A percentile compares a stretch with the other conserved stretches of the same genome.
Conservation (phyloP, 2,329 filamentous ascomycete genomes). For the Hymenoscyphus fructigenus region DNA sequence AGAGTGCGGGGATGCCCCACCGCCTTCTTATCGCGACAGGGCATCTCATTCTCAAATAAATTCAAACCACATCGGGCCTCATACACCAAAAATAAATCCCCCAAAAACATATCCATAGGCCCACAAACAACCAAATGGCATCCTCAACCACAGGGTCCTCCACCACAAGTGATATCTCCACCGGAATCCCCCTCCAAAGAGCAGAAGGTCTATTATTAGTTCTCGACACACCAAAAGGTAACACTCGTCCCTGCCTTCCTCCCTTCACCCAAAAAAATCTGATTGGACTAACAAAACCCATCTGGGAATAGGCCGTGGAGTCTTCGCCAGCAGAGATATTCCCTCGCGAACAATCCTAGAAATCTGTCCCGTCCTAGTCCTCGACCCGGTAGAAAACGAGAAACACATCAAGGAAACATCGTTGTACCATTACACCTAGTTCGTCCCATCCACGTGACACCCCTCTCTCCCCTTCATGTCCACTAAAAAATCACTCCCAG, state of each 20-base stretch:
- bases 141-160: slow-evolving; percentile 3
- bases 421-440: slow-evolving; percentile 58
- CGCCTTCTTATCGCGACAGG: too few species aligned
- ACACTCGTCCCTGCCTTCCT: background rate
- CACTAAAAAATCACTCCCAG: slow-evolving; percentile 13
- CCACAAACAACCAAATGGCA: slow-evolving; percentile 2
- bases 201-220: slow-evolving; percentile 44
- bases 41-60: too few species aligned
- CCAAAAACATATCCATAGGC: slow-evolving; percentile 3
- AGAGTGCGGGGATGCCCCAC: too few species aligned
- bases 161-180: background rate
- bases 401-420: slow-evolving; percentile 49
- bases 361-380: slow-evolving; percentile 50
- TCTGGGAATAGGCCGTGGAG: slow-evolving; percentile 46
- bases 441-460: slow-evolving; percentile 28
- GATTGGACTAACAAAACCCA: background rate
- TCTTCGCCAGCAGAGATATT: slow-evolving; percentile 49
- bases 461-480: background rate
- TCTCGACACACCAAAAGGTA: slow-evolving; percentile 53
- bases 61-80: background rate
- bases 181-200: slow-evolving; percentile 40
- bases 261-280: background rate
- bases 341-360: slow-evolving; percentile 49
- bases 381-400: slow-evolving; percentile 48
- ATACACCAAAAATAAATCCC: background rate